Percentiles rank a stretch among this genome's conserved stretches.
phyloP scores from a whole-genome alignment of 352 stramenopile genomes.

The Globisporangium irregulare region DNA sequence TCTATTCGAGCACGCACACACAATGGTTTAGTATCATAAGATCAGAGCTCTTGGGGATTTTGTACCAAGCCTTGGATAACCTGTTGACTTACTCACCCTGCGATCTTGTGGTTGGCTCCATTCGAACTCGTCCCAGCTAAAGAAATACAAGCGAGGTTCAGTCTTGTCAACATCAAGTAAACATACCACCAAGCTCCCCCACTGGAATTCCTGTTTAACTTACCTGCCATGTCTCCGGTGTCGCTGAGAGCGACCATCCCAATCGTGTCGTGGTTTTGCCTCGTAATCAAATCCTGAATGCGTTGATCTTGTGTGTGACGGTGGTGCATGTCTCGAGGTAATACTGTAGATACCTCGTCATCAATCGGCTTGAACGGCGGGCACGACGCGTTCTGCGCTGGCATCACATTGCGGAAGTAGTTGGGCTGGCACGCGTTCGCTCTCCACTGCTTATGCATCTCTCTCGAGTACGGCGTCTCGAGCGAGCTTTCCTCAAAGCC shows the following conservation, averaged over 20 bases:
- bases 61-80: neutral
- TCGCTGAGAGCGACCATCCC: conserved; percentile 79
- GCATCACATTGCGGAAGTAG: conserved; percentile 86
- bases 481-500: conserved; percentile 79
- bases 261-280: conserved; percentile 89
- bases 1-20: conserved; percentile 23
- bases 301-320: neutral
- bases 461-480: conserved; percentile 53
- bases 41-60: neutral
- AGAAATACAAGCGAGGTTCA: neutral
- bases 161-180: neutral
- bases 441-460: conserved; percentile 58
- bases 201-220: neutral
- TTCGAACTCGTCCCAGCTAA: conserved; percentile 87
- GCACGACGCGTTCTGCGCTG: conserved; percentile 63
- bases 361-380: conserved; percentile 69
- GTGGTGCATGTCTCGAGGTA: neutral
- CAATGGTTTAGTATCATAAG: neutral
- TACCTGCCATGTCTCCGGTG: conserved; percentile 63
- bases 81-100: conserved; percentile 39
- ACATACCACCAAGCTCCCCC: neutral
- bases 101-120: conserved; percentile 87
- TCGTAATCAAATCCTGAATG: conserved; percentile 36
- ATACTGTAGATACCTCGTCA: neutral
- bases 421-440: conserved; percentile 83